Evolutionary conservation across 164 flowering plant species (phyloP).

Genomic region (Stephania yunnanensis): DNA sequence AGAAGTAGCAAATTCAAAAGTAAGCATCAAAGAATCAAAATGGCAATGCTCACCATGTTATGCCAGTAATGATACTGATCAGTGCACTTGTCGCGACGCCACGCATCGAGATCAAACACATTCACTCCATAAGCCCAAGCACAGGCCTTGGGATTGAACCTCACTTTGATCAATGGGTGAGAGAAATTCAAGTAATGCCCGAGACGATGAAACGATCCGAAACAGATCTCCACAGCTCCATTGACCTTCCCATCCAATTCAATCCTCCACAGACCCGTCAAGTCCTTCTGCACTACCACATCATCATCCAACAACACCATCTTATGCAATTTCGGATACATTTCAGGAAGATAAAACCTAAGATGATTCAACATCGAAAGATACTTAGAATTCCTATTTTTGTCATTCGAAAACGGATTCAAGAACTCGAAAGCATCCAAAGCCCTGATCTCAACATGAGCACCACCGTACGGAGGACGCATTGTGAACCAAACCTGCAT

Average conservation of each 20-base stretch:
- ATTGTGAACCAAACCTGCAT: slow-evolving; percentile 95
- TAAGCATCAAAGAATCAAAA: neutral
- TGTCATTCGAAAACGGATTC: slow-evolving; percentile 49
- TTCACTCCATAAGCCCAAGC: slow-evolving; percentile 98
- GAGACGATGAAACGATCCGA: slow-evolving; percentile 81
- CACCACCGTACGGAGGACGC: slow-evolving; percentile 65
- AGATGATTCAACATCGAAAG: slow-evolving; percentile 70
- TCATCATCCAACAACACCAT: slow-evolving; percentile 85
- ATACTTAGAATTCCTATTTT: slow-evolving; percentile 50
- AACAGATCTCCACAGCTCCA: slow-evolving; percentile 92
- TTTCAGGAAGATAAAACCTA: slow-evolving; percentile 79
- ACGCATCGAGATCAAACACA: slow-evolving; percentile 84
- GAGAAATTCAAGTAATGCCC: slow-evolving; percentile 82
- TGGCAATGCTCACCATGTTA: slow-evolving; percentile 47
- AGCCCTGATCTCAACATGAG: slow-evolving; percentile 75
- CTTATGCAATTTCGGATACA: slow-evolving; percentile 74
- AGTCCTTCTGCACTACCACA: slow-evolving; percentile 88
- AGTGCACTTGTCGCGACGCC: slow-evolving; percentile 79
- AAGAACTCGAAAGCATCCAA: slow-evolving; percentile 65
- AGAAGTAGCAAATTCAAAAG: neutral
- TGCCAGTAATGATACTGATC: slow-evolving; percentile 87
- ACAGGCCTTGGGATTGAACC: slow-evolving; percentile 79
- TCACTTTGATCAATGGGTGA: slow-evolving; percentile 63
- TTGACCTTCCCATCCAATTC: slow-evolving; percentile 92
- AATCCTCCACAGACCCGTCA: slow-evolving; percentile 75